Evolutionary conservation across 176 grass and related monocot genomes (phyloP), one percentile per base, ranked within the genome.

Genomic region (Eleusine coracana): DNA sequence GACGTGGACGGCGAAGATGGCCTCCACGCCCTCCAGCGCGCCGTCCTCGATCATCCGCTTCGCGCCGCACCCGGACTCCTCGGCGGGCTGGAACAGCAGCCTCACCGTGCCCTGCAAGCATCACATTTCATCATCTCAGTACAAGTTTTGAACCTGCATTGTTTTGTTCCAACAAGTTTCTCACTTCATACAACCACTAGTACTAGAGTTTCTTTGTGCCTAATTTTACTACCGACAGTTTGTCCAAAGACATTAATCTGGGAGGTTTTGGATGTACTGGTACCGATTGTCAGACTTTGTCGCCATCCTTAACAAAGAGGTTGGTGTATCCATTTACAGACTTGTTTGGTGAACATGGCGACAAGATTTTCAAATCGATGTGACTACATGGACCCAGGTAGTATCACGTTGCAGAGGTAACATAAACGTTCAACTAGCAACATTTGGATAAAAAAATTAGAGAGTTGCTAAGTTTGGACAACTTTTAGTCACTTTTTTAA

Each of bases 11-110:
- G 96, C 96, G 83, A 99, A 99, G 84, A 99, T 99, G 28, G 93
- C 96, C 83, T 96, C 87, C 68, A 99, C 93, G 79, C 87, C 80
- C 50, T 93, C 83, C 84, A 99, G 84, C 66, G 96, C 96, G 20
- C 96, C 96, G 55, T 92, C 93, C 56, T 96, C 89, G 80, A 99
- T 99, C 96, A 96, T 99, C 58, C 91, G 83, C 90, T 96, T 99
- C 31, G 96, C 96, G 60, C 96, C 96, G 25, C 86, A 86, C 49
- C 93, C 96, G 10, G 91, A 85, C 84, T 99, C 96, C 86, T 99
- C 96, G 2, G 96, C 96, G n/a, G 96, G 96, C 66, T 99, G 96
- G 77, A 99, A 99, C 68, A 99, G 80, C 0, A 99, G 83, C 85
- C 90, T 96, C 82, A 99, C 96, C 5, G 96, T 99, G 6, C 96